Evolutionary conservation across 202 grass and related monocot genomes (phyloP), one percentile per base, ranked within the genome.

Genomic region (Miscanthus sacchariflorus): DNA sequence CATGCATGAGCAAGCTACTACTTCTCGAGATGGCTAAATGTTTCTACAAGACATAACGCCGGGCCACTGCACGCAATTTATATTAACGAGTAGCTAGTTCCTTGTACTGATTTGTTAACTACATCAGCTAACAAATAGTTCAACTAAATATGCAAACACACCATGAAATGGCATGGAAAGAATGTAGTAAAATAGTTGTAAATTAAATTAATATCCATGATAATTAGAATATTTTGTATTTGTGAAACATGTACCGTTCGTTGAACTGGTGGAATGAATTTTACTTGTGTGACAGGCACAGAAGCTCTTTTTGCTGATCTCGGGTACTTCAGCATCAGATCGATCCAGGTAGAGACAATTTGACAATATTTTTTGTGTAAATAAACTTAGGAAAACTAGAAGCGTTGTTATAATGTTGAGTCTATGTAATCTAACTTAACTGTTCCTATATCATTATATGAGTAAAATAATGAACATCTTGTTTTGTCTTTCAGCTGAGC

Each of bases 261-360:
- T 52, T 19, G 14, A 76, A 52, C 48, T 76, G 14, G 8, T 77
- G 9, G 27, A 33, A 33, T 68, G 2, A 56, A 24, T 59, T 81
- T 19, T 67, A n/a, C 28, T 21, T 17, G 21, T 81, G 2, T 58
- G 66, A 71, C 86, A 88, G 86, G 86, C 68, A 87, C 85, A 52
- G 89, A 91, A 83, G 89, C 89, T 17, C 56, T 87, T 71, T 71
- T 91, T 36, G 81, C 89, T 61, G 89, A 87, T 70, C 39, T 91
- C 9, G 89, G 85, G 35, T 87, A 90, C 54, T 90, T 90, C 43
- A 87, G 80, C 54, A 79, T 89, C 43, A 72, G 88, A 68, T 85
- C 88, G 0, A 77, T 77, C 9, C 75, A 77, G 75, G 75, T 77
- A 77, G 17, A 21, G 2, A 77, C 2, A 56, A 56, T 56, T 36